These are phyloP conservation scores for Russula brevipes DNA, from an alignment of 768 basidiomycete genomes.

Conservation along the genomic window DNA sequence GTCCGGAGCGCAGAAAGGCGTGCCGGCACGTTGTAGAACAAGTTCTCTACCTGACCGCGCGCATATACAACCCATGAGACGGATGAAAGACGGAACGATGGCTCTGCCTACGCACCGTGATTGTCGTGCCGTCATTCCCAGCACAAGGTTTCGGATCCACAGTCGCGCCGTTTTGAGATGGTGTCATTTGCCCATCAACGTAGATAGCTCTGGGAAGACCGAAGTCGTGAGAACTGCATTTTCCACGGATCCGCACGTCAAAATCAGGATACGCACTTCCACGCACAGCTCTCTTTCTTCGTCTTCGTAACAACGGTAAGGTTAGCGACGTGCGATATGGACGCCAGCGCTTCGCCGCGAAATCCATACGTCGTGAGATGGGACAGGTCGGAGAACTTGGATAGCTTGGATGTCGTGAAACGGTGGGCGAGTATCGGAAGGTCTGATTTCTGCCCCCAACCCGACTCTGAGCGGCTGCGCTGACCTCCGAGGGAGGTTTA, in stretches of 20 bases:
- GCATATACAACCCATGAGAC: not conserved
- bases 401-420: slow-evolving; percentile 92
- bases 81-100: not conserved
- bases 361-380: slow-evolving; percentile 91
- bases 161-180: slow-evolving; percentile 63
- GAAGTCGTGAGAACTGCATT: not conserved
- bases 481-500: not conserved
- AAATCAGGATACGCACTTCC: slow-evolving; percentile 65
- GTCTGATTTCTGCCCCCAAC: slow-evolving; percentile 62
- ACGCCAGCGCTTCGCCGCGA: slow-evolving; percentile 93
- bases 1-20: slow-evolving; percentile 81
- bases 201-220: slow-evolving; percentile 38
- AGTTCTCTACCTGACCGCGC: slow-evolving; percentile 75
- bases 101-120: slow-evolving; percentile 50
- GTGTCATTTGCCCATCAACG: slow-evolving; percentile 66
- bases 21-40: slow-evolving; percentile 91
- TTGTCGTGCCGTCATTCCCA: slow-evolving; percentile 90
- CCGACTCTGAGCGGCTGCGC: not conserved
- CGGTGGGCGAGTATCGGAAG: slow-evolving; percentile 88
- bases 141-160: slow-evolving; percentile 85
- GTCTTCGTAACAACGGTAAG: slow-evolving; percentile 90
- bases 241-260: not conserved
- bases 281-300: slow-evolving; percentile 73
- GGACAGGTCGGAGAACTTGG: slow-evolving; percentile 79
- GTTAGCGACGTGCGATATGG: slow-evolving; percentile 90